Evolutionary conservation across 2,329 filamentous ascomycete species (phyloP).

Genomic region (Colletotrichum sp.): DNA sequence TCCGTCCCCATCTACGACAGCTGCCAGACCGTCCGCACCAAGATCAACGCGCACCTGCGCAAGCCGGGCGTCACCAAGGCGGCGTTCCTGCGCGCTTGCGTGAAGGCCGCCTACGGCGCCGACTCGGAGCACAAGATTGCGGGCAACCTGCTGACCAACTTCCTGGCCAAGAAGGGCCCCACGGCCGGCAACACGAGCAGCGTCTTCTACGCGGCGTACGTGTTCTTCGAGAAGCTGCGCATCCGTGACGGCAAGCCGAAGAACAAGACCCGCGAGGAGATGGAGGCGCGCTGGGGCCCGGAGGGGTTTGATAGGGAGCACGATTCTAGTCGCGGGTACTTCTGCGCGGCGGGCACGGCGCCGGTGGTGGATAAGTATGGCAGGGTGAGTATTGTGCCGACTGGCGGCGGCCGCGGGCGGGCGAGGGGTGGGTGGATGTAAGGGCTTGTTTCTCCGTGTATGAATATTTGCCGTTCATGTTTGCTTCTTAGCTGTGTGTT

Average conservation of each 20-base stretch:
- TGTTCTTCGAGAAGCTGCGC: conserved; percentile 65
- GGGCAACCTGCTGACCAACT: conserved; percentile 50
- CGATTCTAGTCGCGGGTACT: not conserved
- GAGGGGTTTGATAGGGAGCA: conserved; percentile 28
- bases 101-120: conserved; percentile 37
- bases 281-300: conserved; percentile 45
- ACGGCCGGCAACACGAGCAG: conserved; percentile 51
- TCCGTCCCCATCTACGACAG: conserved; percentile 58
- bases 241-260: conserved; percentile 57
- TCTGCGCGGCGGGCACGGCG: not conserved
- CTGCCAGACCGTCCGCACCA: conserved; percentile 62
- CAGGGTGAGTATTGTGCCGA: not conserved
- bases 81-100: conserved; percentile 53
- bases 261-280: conserved; percentile 52
- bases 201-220: conserved; percentile 60
- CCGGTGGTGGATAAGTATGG: conserved; percentile 26
- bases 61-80: conserved; percentile 55
- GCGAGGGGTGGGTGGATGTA: not conserved
- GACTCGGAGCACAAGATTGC: conserved; percentile 41
- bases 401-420: not conserved
- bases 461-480: not conserved
- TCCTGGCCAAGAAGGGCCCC: conserved; percentile 54
- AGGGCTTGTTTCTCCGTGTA: rapidly evolving
- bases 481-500: not conserved
- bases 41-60: conserved; percentile 57